phyloP scores from a whole-genome alignment of 768 basidiomycete species.

The Lactifluus echinatus region DNA sequence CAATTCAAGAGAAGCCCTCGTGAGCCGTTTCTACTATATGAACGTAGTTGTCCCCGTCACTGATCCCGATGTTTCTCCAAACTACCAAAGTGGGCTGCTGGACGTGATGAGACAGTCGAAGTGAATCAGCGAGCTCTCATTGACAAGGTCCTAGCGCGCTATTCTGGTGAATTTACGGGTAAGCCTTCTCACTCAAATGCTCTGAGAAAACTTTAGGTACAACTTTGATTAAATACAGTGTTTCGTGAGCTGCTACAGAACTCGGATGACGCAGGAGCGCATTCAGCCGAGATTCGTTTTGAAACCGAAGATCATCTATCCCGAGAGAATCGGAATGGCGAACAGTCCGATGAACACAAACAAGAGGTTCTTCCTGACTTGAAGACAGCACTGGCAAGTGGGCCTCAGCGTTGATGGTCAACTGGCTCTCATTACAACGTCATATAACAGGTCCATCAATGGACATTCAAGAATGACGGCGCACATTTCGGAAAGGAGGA shows the following conservation, averaged over 20 bases:
- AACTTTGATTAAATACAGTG: conserved; percentile 28
- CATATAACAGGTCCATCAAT: conserved; percentile 54
- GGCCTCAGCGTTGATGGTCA: not conserved
- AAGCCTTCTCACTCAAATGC: conserved; percentile 7
- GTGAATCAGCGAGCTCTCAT: conserved; percentile 96
- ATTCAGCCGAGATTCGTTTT: conserved; percentile 69
- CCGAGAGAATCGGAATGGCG: conserved; percentile 22
- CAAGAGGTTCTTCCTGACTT: conserved; percentile 45
- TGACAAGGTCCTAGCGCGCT: conserved; percentile 92
- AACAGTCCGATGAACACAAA: not conserved
- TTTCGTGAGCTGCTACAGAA: conserved; percentile 90
- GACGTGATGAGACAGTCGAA: conserved; percentile 75
- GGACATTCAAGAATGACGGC: conserved; percentile 87
- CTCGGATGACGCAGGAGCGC: conserved; percentile 83
- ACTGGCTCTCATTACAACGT: not conserved
- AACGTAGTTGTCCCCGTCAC: not conserved
- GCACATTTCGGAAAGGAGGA: conserved; percentile 75
- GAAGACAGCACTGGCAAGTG: conserved; percentile 50
- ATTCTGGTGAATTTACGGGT: conserved; percentile 90
- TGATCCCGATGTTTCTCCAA: not conserved
- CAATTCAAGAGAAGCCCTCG: conserved; percentile 11
- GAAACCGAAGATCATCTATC: conserved; percentile 49
- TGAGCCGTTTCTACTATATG: not conserved
- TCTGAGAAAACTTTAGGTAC: not conserved
- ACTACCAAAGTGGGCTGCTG: conserved; percentile 39